Evolutionary conservation across 768 basidiomycete genomes (phyloP), one percentile per base, ranked within the genome.

Genomic region (Paxillus involutus): DNA sequence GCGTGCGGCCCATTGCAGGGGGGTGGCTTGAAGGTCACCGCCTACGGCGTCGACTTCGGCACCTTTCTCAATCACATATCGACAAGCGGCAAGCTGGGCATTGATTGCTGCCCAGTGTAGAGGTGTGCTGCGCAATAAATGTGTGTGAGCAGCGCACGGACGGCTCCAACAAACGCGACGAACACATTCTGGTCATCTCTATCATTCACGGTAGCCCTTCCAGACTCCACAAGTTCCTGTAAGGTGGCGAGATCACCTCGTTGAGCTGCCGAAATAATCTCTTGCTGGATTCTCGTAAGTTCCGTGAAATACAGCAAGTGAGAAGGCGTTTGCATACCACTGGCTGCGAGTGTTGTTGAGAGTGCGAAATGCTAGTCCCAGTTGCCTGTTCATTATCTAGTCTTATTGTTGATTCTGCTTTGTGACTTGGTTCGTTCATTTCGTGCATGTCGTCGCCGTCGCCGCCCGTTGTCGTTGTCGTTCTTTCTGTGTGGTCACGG

Each of bases 41-140:
- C 97, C 97, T 9, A 89, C 75, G 3, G 93, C 91, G 59, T 99
- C 97, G 17, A 98, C 90, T 51, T 96, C 92, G 0, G 96, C 96
- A 19, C 95, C 96, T 62, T 92, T 86, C 59, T 94, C 91, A 35
- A 99, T 76, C 16, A 99, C 78, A 60, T 87, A 90, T 33, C 88
- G 82, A 71, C 94, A 97, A 24, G 89, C 86, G 1, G 85, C 79
- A n/a, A 96, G 76, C 65, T 98, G 94, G 3, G 94, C 94, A 63
- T 98, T 98, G 66, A 98, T 98, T 1, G 95, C 88, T 8, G 97
- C 95, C 97, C 97, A 99, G 67, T 99, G 97, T 2, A 99, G 81
- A 2, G 97, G 89, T 0, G 95, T 96, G 57, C 69, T 71, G 40
- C 8, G 47, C 11, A 46, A 43, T 48, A 17, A 17, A 24, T 67